Evolutionary conservation across 495 filamentous ascomycete genomes (phyloP).

Genomic region (Penicillium angulare): DNA sequence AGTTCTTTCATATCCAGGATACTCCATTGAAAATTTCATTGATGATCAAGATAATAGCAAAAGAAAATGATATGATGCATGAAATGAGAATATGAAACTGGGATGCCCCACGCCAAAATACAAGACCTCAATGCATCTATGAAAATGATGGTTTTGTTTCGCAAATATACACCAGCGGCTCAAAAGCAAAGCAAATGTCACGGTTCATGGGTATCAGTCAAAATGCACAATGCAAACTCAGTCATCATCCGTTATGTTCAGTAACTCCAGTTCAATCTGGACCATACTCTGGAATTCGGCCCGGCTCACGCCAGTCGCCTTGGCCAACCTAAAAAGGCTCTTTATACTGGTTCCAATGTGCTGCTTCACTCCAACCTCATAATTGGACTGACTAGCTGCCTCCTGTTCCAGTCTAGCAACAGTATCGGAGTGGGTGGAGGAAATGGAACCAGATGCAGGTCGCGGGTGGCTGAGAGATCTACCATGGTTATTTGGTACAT

Average conservation of each 20-base stretch:
- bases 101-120: background rate
- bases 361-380: constrained; percentile 80
- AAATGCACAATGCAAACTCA: constrained; percentile 21
- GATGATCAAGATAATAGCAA: background rate
- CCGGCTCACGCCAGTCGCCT: constrained; percentile 74
- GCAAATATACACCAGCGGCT: constrained; percentile 8
- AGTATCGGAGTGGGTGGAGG: constrained; percentile 54
- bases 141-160: constrained; percentile 8
- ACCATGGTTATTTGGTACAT: constrained; percentile 19
- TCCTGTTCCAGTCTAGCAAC: constrained; percentile 67
- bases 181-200: constrained; percentile 12
- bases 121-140: constrained; percentile 13
- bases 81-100: constrained; percentile 1
- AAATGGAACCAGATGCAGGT: constrained; percentile 47
- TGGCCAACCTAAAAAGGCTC: constrained; percentile 80
- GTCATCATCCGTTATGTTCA: constrained; percentile 73
- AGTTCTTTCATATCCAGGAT: no score
- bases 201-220: constrained; percentile 24
- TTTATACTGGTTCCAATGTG: constrained; percentile 87
- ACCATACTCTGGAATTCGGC: constrained; percentile 82
- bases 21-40: no score
- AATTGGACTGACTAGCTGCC: constrained; percentile 62
- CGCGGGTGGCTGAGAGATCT: constrained; percentile 41
- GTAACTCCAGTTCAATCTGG: constrained; percentile 72
- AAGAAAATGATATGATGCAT: background rate